Evolutionary conservation across 768 basidiomycete genomes (phyloP).

Genomic region (Boletus vinaceobasis): DNA sequence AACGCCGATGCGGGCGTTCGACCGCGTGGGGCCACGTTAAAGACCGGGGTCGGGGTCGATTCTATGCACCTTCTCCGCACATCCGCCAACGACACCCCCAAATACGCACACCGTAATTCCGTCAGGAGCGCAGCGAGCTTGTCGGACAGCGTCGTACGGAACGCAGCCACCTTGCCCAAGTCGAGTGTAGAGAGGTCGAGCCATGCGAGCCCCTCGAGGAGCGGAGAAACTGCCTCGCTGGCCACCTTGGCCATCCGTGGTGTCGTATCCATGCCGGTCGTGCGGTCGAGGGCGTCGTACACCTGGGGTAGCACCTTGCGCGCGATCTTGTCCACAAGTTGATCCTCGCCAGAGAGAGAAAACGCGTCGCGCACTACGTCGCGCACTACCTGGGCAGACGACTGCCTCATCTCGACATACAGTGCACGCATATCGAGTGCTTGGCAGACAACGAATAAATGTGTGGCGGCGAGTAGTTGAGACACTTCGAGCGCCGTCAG

Average conservation of each 20-base stretch:
- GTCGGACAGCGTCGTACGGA: conserved; percentile 19
- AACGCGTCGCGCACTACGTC: conserved; percentile 16
- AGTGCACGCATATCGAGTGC: conserved; percentile 82
- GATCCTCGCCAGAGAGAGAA: conserved; percentile 5
- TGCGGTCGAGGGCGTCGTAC: conserved; percentile 54
- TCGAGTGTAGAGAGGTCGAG: conserved; percentile 16
- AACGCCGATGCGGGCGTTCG: conserved; percentile 62
- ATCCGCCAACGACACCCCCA: conserved; percentile 22
- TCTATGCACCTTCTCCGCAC: conserved; percentile 13
- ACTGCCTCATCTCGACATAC: conserved; percentile 57
- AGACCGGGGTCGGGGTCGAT: conserved; percentile 13
- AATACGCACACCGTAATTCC: conserved; percentile 29
- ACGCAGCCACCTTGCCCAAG: conserved; percentile 20
- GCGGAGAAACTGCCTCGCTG: conserved; percentile 52
- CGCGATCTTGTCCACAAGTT: conserved; percentile 14
- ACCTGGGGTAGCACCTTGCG: conserved; percentile 40
- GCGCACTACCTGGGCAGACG: conserved; percentile 20
- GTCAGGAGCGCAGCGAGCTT: conserved; percentile 20
- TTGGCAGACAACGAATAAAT: conserved; percentile 75
- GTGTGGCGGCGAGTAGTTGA: conserved; percentile 68
- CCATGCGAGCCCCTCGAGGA: conserved; percentile 48
- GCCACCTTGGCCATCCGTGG: conserved; percentile 73
- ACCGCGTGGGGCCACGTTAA: conserved; percentile 49
- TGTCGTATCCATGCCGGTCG: conserved; percentile 67
- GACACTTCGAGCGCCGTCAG: conserved; percentile 75